These are phyloP conservation scores for Aspergillus egyptiacus DNA, from an alignment of 495 filamentous ascomycete species.

Conservation along the genomic window DNA sequence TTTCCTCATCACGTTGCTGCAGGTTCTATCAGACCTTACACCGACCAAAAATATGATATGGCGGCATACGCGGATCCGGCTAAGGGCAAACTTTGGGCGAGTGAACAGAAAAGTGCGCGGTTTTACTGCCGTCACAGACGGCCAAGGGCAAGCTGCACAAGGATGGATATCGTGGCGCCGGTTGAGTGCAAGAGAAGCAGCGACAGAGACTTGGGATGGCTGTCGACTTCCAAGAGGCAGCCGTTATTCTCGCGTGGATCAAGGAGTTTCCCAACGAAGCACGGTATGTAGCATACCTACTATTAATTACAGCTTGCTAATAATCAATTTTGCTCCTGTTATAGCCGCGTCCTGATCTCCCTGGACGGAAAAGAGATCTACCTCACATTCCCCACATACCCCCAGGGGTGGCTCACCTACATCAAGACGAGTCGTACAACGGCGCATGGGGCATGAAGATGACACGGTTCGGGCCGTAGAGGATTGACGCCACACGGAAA, in stretches of 20 bases:
- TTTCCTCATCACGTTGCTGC: background rate
- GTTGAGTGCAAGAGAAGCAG: background rate
- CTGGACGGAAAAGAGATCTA: background rate
- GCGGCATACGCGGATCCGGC: background rate
- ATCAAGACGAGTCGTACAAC: background rate
- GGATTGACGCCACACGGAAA: background rate
- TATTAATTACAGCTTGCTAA: background rate
- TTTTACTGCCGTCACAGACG: background rate
- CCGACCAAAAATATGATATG: background rate
- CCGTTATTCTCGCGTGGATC: background rate
- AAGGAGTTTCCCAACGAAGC: background rate
- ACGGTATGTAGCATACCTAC: background rate
- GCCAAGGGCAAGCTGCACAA: background rate
- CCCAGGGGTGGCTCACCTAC: background rate
- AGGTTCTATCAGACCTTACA: background rate
- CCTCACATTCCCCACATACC: background rate
- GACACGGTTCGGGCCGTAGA: background rate
- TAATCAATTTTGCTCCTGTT: too few relatives aligned
- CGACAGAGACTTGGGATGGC: background rate
- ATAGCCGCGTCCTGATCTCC: background rate
- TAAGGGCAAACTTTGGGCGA: background rate
- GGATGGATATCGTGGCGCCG: background rate
- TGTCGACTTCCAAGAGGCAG: background rate
- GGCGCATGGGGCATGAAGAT: background rate
- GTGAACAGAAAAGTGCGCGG: background rate